A percentile compares a stretch with the other conserved stretches of the same genome.
phyloP scores from a whole-genome alignment of 164 flowering plant genomes.

The Nymphaea thermarum region DNA sequence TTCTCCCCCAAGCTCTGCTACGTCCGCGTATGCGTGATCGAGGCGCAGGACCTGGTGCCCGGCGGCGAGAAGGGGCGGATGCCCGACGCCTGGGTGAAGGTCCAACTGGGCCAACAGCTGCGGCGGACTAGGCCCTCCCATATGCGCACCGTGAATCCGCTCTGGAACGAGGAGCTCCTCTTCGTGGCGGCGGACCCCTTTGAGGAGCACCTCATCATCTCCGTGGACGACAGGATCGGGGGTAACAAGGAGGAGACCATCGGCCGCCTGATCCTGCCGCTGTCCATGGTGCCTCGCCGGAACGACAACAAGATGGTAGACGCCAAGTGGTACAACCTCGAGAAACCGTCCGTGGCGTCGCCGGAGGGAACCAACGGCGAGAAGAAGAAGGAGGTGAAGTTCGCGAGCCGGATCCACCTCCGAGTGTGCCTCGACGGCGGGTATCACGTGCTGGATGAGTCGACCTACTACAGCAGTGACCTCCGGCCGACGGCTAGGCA shows the following conservation, averaged over 20 bases:
- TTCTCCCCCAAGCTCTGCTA: slow-evolving; percentile 78
- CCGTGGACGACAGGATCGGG: slow-evolving; percentile 45
- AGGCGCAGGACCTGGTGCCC: slow-evolving; percentile 73
- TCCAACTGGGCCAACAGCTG: slow-evolving; percentile 44
- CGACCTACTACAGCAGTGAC: slow-evolving; percentile 76
- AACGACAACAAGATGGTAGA: slow-evolving; percentile 26
- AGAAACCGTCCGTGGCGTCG: slow-evolving; percentile 12
- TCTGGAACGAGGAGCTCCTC: slow-evolving; percentile 76
- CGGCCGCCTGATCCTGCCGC: slow-evolving; percentile 29
- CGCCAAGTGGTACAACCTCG: slow-evolving; percentile 58
- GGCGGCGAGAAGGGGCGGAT: slow-evolving; percentile 22
- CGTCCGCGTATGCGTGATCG: slow-evolving; percentile 52
- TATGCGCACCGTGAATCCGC: slow-evolving; percentile 22
- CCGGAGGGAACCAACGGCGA: slow-evolving; percentile 20
- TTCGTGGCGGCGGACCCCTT: slow-evolving; percentile 71
- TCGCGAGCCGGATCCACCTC: slow-evolving; percentile 68
- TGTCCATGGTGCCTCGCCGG: slow-evolving; percentile 22
- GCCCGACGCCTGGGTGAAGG: slow-evolving; percentile 29
- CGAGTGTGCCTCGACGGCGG: slow-evolving; percentile 46
- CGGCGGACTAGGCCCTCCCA: slow-evolving; percentile 22
- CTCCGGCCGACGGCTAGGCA: slow-evolving; percentile 59
- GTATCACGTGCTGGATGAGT: slow-evolving; percentile 85
- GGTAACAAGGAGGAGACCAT: slow-evolving; percentile 39
- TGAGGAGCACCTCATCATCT: slow-evolving; percentile 38
- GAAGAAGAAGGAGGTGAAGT: slow-evolving; percentile 50